phyloP scores from a whole-genome alignment of 2,329 filamentous ascomycete genomes.

The Hypoxylon sp. region DNA sequence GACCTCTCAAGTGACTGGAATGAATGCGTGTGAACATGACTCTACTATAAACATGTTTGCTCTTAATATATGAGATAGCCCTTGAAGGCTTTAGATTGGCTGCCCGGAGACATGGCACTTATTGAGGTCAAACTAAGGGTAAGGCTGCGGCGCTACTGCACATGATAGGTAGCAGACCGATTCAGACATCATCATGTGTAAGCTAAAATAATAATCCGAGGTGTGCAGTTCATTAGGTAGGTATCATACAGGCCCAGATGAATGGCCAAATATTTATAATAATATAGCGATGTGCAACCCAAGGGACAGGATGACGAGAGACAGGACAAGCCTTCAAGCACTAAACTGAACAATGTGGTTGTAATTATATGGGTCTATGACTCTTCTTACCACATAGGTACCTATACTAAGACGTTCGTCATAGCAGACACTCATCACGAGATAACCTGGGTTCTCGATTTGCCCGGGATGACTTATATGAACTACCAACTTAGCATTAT shows the following conservation, averaged over 20 bases:
- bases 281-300: slow-evolving; percentile 37
- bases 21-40: slow-evolving; percentile 29
- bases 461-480: slow-evolving; percentile 13
- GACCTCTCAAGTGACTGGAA: slow-evolving; percentile 30
- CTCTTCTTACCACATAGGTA: slow-evolving; percentile 22
- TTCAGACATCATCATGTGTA: slow-evolving; percentile 40
- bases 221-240: slow-evolving; percentile 46
- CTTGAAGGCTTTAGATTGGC: slow-evolving; percentile 33
- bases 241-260: slow-evolving; percentile 31
- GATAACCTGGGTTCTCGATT: slow-evolving; percentile 25
- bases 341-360: slow-evolving; percentile 24
- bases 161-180: slow-evolving; percentile 31
- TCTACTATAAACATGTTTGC: slow-evolving; percentile 36
- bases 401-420: slow-evolving; percentile 30
- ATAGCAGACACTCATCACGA: slow-evolving; percentile 42
- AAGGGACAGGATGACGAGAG: slow-evolving; percentile 40
- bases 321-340: slow-evolving; percentile 26
- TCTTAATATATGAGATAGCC: slow-evolving; percentile 44
- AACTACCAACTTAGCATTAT: slow-evolving; percentile 24
- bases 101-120: slow-evolving; percentile 16
- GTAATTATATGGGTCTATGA: slow-evolving; percentile 28
- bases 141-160: slow-evolving; percentile 44
- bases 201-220: slow-evolving; percentile 37
- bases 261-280: slow-evolving; percentile 37
- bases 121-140: slow-evolving; percentile 39